A percentile compares a stretch with the other conserved stretches of the same genome.
phyloP scores from a whole-genome alignment of 2,329 filamentous ascomycete species.

The Talaromyces sp. region DNA sequence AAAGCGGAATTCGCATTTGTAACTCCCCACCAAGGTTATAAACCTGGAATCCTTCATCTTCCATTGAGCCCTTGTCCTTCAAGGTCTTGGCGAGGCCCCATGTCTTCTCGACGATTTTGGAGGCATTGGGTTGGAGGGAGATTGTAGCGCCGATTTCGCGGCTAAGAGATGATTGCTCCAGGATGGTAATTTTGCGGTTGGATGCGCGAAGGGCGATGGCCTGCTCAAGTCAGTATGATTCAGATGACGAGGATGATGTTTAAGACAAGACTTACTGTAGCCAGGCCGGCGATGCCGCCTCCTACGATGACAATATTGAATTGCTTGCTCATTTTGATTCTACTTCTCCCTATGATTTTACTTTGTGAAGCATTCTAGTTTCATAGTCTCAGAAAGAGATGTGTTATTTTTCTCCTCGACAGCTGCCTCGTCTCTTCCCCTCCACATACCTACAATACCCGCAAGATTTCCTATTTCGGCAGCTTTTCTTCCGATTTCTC shows the following conservation, averaged over 20 bases:
- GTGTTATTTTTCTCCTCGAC: no score
- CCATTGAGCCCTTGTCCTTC: conserved; percentile 10
- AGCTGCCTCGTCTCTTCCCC: no score
- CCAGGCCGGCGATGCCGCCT: conserved; percentile 5
- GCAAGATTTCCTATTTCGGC: neutral
- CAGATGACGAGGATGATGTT: neutral
- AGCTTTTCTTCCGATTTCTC: neutral
- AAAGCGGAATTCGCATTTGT: conserved; percentile 15
- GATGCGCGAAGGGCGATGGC: conserved; percentile 10
- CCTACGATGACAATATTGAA: conserved; percentile 5
- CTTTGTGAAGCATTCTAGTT: no score
- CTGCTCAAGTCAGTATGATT: neutral
- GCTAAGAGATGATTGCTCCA: conserved; percentile 21
- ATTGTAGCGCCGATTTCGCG: conserved; percentile 22
- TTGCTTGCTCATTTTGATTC: neutral
- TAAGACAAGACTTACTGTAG: neutral
- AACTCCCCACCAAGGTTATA: conserved; percentile 19
- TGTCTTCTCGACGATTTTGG: conserved; percentile 32
- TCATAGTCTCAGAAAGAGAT: no score
- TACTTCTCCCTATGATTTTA: no score
- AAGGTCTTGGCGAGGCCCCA: conserved; percentile 13
- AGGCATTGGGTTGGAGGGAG: conserved; percentile 38
- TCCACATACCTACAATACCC: no score
- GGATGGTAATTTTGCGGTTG: conserved; percentile 17
- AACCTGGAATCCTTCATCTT: conserved; percentile 20